Base-by-base conservation (phyloP, 164 flowering plant species). In the Vitis rupestris region DNA sequence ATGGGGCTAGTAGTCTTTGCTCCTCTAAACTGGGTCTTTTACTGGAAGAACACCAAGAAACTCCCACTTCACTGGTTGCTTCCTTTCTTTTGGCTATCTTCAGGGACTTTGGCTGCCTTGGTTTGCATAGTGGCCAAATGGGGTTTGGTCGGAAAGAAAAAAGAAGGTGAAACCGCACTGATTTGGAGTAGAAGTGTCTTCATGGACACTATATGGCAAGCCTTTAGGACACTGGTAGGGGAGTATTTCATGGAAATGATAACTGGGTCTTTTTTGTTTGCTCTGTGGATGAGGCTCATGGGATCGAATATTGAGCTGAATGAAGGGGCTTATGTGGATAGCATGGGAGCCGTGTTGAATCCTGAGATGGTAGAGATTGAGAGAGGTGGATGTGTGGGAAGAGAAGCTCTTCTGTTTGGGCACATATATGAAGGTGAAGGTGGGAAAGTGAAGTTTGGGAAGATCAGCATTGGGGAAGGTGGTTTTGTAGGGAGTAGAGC, bases 321-420 rank as follows among this genome's bases (percentile, higher is more conserved):
- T 37, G 74, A 82, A 61, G 90, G 82, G 16, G 78, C 74, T 3
- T 89, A 88, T 63, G 88, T 89, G 12, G 97, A 91, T 60, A 83
- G 79, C 72, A 84, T 81, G 82, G 92, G 87, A 52, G 92, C 89
- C 29, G 9, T 69, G 14, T 58, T 91, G 79, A 88, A 91, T 75
- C 97, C 93, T n/a, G 97, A 90, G 59, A 87, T 90, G 97, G 87
- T 90, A 70, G 85, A 82, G 77, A 76, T 90, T 51, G 92, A 82
- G 67, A 73, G 76, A 66, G 91, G 86, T 10, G 92, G 93, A 13
- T 80, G 84, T 67, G 83, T 88, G 54, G 97, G 86, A 55, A 86
- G 79, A 74, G 92, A 85, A 44, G 92, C 92, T 4, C 50, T 85
- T 73, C 75, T 90, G 66, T 90, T 90, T 75, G 97, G 97, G 37